Evolutionary conservation across 352 stramenopile species (phyloP), one percentile per base, ranked within the genome.

Genomic region (Globisporangium polare): DNA sequence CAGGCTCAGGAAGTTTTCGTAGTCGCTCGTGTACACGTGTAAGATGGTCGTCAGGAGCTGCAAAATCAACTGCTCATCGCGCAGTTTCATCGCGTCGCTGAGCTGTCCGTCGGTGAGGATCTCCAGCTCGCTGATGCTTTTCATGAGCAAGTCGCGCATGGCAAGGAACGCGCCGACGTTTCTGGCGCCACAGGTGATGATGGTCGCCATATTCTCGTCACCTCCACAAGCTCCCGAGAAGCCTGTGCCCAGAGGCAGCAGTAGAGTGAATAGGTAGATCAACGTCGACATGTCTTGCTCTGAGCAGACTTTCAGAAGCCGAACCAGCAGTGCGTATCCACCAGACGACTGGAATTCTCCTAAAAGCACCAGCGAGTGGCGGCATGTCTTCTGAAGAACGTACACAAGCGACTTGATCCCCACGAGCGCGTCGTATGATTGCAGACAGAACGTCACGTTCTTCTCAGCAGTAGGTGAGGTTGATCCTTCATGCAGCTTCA

Each of bases 11-110:
- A 92, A 90, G 42, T 90, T 90, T 5, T 82, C 80, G 39, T 89
- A 89, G 27, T 85, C 71, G 43, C 77, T 83, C 22, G 80, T 89
- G 55, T 92, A 92, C 22, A 90, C 73, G 56, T 90, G 80, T 3
- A 90, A 37, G 59, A 89, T 69, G 2, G 79, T 86, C 0, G 77
- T 90, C 18, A 93, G 58, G 2, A 89, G 55, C 49, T 90, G 79
- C 45, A 90, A 52, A 17, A 86, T 60, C 13, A 89, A 57, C 26
- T 86, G 68, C 20, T 90, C 80, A 12, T 68, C 70, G 6, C 63
- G 67, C 22, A 53, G 15, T 60, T 62, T 68, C 17, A 41, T 39
- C 5, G 26, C n/a, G 29, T 58, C 53, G 9, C 31, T 55, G 31
- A 65, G 57, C 4, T 63, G 27, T 22, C 41, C 37, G 22, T 52